Evolutionary conservation across 495 filamentous ascomycete genomes (phyloP), one percentile per base, ranked within the genome.

Genomic region (Elasticomyces elasticus): DNA sequence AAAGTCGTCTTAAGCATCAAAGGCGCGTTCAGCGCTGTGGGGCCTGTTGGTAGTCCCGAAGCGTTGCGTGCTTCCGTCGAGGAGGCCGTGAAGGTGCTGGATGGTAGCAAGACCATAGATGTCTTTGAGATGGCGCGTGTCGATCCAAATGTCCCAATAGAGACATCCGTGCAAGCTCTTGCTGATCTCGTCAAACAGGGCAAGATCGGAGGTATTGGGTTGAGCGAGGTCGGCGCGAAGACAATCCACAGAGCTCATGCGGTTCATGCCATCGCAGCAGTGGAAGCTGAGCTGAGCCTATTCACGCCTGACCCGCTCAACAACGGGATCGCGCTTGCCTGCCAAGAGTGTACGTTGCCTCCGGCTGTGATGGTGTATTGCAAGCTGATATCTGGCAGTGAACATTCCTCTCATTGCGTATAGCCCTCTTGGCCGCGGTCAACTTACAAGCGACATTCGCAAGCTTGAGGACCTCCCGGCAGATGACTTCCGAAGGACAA

Each of bases 221-320:
- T 94, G 37, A 84, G 79, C 42, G 89, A 94, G 62, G 80, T 84
- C 23, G 71, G 75, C 44, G 86, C 83, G 5, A 74, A 78, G 33
- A 88, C 85, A 2, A 86, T 95, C 61, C 75, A 83, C 33, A 73
- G 79, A 59, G 89, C 89, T 50, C 76, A 72, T 33, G 81, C 82
- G 58, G 65, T 86, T 20, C 75, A 80, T 45, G 81, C 82, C 40
- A 84, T 95, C 59, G 76, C 75, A 0, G 77, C 77, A 2, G 85
- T 88, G n/a, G 89, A 95, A 67, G 79, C 85, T 20, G 89, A 95
- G 69, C 67, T 94, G 50, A 86, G 82, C 6, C 62, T 95, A 37
- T 89, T 75, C 62, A 66, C 74, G 2, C 78, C 77, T 9, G 76
- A 83, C n/a, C 79, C 83, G 43, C 68, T 92, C 11, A 66, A 76